Evolutionary conservation across 306 rosid species (phyloP).

Genomic region (Fragaria vesca): DNA sequence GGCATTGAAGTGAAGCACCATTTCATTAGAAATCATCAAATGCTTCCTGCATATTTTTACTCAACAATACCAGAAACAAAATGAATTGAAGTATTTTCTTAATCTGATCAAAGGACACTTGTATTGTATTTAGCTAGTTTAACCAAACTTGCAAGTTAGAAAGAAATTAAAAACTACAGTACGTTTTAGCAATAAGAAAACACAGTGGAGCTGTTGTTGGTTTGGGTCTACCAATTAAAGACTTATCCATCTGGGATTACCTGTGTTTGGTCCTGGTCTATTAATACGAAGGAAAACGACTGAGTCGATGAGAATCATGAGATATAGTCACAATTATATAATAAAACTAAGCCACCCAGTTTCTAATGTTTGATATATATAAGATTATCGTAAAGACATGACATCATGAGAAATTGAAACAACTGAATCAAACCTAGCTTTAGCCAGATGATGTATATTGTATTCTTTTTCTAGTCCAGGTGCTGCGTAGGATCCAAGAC

Average conservation of each 20-base stretch:
- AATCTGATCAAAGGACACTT: not conserved
- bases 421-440: not conserved
- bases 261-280: conserved; percentile 4
- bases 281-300: not conserved
- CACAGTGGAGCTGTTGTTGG: not conserved
- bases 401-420: conserved; percentile 6
- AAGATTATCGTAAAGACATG: not conserved
- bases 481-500: not conserved
- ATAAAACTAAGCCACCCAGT: not conserved
- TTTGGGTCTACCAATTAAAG: conserved; percentile 1
- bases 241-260: conserved; percentile 5
- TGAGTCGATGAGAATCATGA: not conserved
- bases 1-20: not conserved
- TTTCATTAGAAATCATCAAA: not conserved
- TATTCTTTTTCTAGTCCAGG: not conserved
- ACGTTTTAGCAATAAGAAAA: not conserved
- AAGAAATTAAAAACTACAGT: not conserved
- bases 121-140: not conserved
- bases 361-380: not conserved
- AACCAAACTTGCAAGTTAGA: not conserved
- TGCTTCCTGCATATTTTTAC: not conserved
- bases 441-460: not conserved
- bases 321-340: not conserved
- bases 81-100: not conserved
- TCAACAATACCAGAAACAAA: not conserved